phyloP scores from a whole-genome alignment of 2,329 filamentous ascomycete genomes.

The Rhynchosporium agropyri region DNA sequence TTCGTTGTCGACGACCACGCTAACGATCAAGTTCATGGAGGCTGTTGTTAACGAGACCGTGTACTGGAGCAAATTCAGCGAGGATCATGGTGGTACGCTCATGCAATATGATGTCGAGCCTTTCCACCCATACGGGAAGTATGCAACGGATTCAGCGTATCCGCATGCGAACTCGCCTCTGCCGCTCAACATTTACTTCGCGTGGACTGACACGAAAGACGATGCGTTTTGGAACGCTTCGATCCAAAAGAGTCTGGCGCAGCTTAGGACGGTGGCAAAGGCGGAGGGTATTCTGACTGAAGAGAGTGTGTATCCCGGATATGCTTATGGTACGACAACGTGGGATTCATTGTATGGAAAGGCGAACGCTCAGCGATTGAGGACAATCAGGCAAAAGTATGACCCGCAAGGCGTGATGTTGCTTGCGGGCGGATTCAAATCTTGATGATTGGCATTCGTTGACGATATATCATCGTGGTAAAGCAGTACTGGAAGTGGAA shows the following conservation, averaged over 20 bases:
- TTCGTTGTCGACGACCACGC: background rate
- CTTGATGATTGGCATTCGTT: too few relatives aligned
- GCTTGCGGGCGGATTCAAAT: background rate
- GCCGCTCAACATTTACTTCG: background rate
- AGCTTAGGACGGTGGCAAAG: background rate
- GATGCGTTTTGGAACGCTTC: conserved; percentile 9
- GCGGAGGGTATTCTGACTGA: conserved; percentile 3
- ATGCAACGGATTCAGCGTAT: conserved; percentile 1
- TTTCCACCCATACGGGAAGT: background rate
- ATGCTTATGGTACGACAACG: conserved; percentile 2
- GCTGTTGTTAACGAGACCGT: background rate
- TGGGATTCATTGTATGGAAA: conserved; percentile 10
- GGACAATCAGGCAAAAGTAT: background rate
- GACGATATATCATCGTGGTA: too few relatives aligned
- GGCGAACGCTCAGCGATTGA: conserved; percentile 3
- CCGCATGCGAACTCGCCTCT: conserved; percentile 1
- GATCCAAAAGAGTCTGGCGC: conserved; percentile 6
- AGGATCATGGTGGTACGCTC: background rate
- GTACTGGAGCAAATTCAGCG: background rate
- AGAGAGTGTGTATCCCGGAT: conserved; percentile 6
- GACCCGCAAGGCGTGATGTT: background rate
- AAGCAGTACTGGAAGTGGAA: too few relatives aligned
- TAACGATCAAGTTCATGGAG: background rate
- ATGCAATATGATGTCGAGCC: conserved; percentile 7
- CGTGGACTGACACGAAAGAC: background rate